A percentile compares a stretch with the other conserved stretches of the same genome.
Conservation (phyloP, 768 basidiomycete species). For the Cubamyces sp. region DNA sequence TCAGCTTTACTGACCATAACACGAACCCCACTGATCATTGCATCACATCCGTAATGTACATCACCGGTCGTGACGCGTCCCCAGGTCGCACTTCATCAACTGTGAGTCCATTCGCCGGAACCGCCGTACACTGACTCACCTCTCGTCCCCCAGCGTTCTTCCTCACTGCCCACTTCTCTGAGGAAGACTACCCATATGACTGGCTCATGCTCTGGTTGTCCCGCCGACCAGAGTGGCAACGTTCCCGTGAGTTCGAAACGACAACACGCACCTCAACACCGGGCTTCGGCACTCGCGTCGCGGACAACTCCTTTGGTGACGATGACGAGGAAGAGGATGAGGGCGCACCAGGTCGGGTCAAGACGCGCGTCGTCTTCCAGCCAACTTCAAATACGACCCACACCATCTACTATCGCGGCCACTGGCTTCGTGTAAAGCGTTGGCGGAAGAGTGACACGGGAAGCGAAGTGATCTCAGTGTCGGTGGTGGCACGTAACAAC, state of each 20-base stretch:
- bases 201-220: conserved; percentile 93
- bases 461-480: conserved; percentile 78
- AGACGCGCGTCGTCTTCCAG: conserved; percentile 86
- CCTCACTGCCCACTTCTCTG: conserved; percentile 88
- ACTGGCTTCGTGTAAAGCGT: conserved; percentile 80
- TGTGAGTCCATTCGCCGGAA: conserved; percentile 52
- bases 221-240: conserved; percentile 85
- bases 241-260: conserved; percentile 87
- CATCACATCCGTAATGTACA: conserved; percentile 21
- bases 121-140: conserved; percentile 19
- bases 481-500: conserved; percentile 84
- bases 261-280: conserved; percentile 76
- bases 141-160: conserved; percentile 46
- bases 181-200: conserved; percentile 89
- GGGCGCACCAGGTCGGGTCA: conserved; percentile 60
- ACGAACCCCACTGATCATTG: conserved; percentile 17
- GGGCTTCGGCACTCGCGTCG: conserved; percentile 52
- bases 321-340: conserved; percentile 59
- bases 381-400: conserved; percentile 88
- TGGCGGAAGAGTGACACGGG: conserved; percentile 70
- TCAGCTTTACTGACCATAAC: background rate
- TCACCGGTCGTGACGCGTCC: conserved; percentile 11
- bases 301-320: conserved; percentile 61
- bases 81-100: conserved; percentile 84
- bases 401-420: conserved; percentile 84